Base-by-base conservation (phyloP, 2,329 filamentous ascomycete species). In the Colletotrichum godetiae region DNA sequence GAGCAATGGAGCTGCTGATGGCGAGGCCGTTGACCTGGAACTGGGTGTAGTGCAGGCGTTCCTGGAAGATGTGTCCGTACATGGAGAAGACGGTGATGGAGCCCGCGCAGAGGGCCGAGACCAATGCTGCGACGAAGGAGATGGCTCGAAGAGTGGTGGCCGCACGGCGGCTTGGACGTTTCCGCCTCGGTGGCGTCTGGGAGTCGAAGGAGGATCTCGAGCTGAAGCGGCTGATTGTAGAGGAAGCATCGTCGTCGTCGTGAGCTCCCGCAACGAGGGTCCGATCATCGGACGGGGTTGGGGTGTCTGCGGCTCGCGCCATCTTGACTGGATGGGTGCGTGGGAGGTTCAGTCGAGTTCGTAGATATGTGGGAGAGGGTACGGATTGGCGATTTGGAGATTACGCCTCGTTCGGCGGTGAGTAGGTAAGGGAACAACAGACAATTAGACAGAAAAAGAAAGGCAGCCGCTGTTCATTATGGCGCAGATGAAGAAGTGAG, bases 41-140 rank as follows among this genome's bases (percentile, higher is more conserved):
- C 84, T 99, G 97, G 3, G 92, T 93, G 84, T 98, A 99, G 79
- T 92, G 93, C 64, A 99, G 88, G 57, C 92, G 92, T 68, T 93
- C 92, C 82, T 98, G 94, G 84, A 99, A 95, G 60, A 97, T 88
- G 77, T 94, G 95, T 10, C 94, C 97, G 81, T 98, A 99, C 37
- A 99, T 91, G 46, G 95, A 98, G 86, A 97, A 99, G 61, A 95
- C 94, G 62, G 95, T 95, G 79, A 98, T 94, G 78, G 94, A 97
- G 74, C 96, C 97, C 35, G 95, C 96, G 81, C 94, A 97, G 37
- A 98, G 88, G 15, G 90, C 86, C 19, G 87, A 86, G 19, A 90
- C 75, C 35, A 91, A 86, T 33, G 90, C 87, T 27, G 86, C 85
- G 33, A 87, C 75, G 78, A 92, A 91, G 68, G 90, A 87, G 58